These are phyloP conservation scores for Geopyxis carbonaria DNA, from an alignment of 495 filamentous ascomycete genomes.

Conservation along the genomic window DNA sequence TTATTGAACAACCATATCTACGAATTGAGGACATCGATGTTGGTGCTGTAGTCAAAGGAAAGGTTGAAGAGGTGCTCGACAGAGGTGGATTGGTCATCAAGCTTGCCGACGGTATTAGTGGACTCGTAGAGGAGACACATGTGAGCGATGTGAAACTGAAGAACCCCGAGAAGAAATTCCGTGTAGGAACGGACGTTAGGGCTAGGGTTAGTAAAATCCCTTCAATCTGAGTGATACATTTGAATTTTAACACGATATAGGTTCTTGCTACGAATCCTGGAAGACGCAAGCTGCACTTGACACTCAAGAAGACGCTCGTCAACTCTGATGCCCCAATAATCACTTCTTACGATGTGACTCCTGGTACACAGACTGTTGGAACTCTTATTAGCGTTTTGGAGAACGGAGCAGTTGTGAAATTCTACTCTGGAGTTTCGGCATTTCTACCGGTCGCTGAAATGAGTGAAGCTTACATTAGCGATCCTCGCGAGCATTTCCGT, in stretches of 20 bases:
- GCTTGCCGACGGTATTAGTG: constrained; percentile 69
- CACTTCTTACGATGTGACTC: constrained; percentile 54
- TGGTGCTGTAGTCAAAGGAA: constrained; percentile 67
- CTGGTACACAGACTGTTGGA: constrained; percentile 60
- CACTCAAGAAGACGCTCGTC: constrained; percentile 82
- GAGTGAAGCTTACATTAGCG: constrained; percentile 88
- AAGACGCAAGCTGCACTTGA: constrained; percentile 68
- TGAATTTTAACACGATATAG: no score
- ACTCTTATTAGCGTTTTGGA: constrained; percentile 64
- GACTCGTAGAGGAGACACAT: constrained; percentile 73
- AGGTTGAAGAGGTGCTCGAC: constrained; percentile 54
- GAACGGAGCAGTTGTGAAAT: constrained; percentile 78
- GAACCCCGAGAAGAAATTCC: constrained; percentile 90
- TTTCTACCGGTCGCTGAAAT: constrained; percentile 90
- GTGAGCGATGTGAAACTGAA: constrained; percentile 73
- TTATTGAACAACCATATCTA: constrained; percentile 77
- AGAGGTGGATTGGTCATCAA: constrained; percentile 58
- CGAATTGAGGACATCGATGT: constrained; percentile 73
- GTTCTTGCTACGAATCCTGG: constrained; percentile 54
- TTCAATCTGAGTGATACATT: background rate
- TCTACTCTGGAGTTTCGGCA: constrained; percentile 64
- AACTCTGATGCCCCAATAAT: constrained; percentile 66
- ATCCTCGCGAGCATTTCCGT: constrained; percentile 76
- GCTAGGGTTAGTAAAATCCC: constrained; percentile 45
- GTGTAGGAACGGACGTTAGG: constrained; percentile 67